A percentile compares a stretch with the other conserved stretches of the same genome.
Evolutionary conservation across 805 yeast species (phyloP).

Genomic region (Millerago galiae): DNA sequence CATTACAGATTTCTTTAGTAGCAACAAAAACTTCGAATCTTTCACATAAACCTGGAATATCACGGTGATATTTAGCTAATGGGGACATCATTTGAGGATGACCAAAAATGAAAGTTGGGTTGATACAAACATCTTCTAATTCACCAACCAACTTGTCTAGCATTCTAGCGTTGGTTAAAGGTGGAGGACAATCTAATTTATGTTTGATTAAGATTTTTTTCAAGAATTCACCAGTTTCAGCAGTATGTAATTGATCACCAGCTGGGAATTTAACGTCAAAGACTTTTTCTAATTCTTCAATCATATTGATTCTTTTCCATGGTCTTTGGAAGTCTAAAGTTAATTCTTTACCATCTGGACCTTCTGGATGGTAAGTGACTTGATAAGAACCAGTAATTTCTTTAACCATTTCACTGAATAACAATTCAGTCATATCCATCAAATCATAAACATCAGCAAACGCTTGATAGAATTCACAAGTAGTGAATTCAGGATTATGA

Average conservation of each 20-base stretch:
- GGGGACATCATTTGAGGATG: constrained; percentile 99
- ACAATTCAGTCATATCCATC: constrained; percentile 85
- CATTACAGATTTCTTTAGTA: constrained; percentile 96
- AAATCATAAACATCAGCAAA: constrained; percentile 95
- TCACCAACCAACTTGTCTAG: constrained; percentile 97
- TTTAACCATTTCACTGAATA: constrained; percentile 97
- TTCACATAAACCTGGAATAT: constrained; percentile 91
- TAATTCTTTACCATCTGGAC: constrained; percentile 75
- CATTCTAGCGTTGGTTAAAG: constrained; percentile 97
- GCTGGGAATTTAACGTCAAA: constrained; percentile 89
- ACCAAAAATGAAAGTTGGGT: constrained; percentile 96
- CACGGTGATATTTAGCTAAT: constrained; percentile 91
- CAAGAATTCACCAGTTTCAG: constrained; percentile 87
- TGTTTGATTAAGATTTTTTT: constrained; percentile 69
- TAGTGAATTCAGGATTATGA: constrained; percentile 98
- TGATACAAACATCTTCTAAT: constrained; percentile 87
- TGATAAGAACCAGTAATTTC: constrained; percentile 86
- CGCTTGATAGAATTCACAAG: constrained; percentile 98
- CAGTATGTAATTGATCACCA: constrained; percentile 91
- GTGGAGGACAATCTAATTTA: constrained; percentile 83
- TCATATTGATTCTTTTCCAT: constrained; percentile 98
- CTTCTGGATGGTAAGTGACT: constrained; percentile 87
- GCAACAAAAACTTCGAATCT: constrained; percentile 98
- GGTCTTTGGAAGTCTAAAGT: constrained; percentile 90
- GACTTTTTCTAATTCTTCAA: constrained; percentile 86